Base-by-base conservation (phyloP, 139 green algal species). In the Eudorina sp. region DNA sequence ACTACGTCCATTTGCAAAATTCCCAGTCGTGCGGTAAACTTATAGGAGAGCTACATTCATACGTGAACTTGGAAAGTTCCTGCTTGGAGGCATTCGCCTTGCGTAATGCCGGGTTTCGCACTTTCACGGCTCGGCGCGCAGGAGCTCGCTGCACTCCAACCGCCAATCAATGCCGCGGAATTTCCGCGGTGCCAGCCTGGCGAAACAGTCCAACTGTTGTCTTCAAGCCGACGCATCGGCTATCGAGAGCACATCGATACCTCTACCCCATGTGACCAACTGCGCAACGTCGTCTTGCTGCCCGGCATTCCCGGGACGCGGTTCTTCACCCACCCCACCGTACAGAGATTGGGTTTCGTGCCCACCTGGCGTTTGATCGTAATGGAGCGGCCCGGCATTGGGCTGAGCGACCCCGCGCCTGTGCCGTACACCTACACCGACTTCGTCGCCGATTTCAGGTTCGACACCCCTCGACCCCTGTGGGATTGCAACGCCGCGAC, bases 321-420 rank as follows among this genome's bases (percentile, higher is more conserved):
- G 2, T 40, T 85, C 23, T 85, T 85, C 79, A 75, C 40, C 1
- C 79, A 85, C 38, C 79, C 79, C 27, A 9, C 41, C 23, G 78
- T 85, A 14, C 16, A 27, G 21, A 9, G 19, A 14, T 11, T 1
- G 27, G 79, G 58, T 5, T 73, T 29, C 58, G 79, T 85, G 41
- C 55, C 55, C 2, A 31, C 31, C 0, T 85, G 79, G 79, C 79
- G 79, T 0, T 40, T 85, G 25, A 9, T 85, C 18, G 58, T 85
- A 11, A 9, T 85, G n/a, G 79, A 85, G 58, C 36, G 79, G 58
- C 79, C 78, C 11, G 79, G 79, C 58, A 48, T 85, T 21, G 79
- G 53, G 2, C 79, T 85, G 16, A 85, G 79, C 40, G 53, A 85
- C 9, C 38, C 40, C 5, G 2, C 79, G 29, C 79, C 53, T 2